Evolutionary conservation across 192 early-diverging fungal species (phyloP).

Genomic region (Gonapodya prolifera): DNA sequence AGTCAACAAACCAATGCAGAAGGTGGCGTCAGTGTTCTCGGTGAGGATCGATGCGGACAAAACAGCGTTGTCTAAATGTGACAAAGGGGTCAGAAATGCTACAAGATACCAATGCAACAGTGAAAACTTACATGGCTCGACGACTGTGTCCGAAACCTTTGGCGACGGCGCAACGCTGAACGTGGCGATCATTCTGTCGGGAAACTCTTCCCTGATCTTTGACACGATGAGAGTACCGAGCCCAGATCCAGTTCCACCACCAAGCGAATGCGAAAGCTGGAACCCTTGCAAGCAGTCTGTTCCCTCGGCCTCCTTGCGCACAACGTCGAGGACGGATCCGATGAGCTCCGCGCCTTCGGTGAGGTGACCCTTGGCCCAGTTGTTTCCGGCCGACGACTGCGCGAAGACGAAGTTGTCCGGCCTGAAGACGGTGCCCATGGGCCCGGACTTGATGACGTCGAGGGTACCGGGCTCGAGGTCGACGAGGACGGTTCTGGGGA

Average conservation of each 20-base stretch:
- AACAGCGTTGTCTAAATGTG: not conserved
- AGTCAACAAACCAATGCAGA: not conserved
- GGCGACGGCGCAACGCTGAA: conserved; percentile 8
- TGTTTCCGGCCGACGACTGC: conserved; percentile 15
- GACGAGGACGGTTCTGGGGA: conserved; percentile 3
- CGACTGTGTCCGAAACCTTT: conserved; percentile 10
- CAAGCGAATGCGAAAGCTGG: conserved; percentile 10
- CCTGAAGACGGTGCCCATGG: conserved; percentile 8
- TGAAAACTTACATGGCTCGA: conserved; percentile 7
- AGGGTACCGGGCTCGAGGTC: conserved; percentile 12
- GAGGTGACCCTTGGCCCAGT: conserved; percentile 13
- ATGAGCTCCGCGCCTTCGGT: conserved; percentile 11
- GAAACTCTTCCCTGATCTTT: conserved; percentile 10
- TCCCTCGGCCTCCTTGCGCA: conserved; percentile 9
- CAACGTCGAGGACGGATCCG: conserved; percentile 9
- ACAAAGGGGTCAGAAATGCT: not conserved
- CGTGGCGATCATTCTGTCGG: conserved; percentile 7
- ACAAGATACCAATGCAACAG: not conserved
- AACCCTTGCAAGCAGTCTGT: conserved; percentile 10
- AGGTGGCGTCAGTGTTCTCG: conserved; percentile 2
- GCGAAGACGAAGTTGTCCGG: conserved; percentile 15
- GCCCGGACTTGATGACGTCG: conserved; percentile 6
- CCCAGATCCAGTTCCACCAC: conserved; percentile 10
- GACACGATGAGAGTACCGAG: conserved; percentile 8
- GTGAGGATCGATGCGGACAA: not conserved